Evolutionary conservation across 1,284 basidiomycete species (phyloP).

Genomic region (Bjerkandera adusta): DNA sequence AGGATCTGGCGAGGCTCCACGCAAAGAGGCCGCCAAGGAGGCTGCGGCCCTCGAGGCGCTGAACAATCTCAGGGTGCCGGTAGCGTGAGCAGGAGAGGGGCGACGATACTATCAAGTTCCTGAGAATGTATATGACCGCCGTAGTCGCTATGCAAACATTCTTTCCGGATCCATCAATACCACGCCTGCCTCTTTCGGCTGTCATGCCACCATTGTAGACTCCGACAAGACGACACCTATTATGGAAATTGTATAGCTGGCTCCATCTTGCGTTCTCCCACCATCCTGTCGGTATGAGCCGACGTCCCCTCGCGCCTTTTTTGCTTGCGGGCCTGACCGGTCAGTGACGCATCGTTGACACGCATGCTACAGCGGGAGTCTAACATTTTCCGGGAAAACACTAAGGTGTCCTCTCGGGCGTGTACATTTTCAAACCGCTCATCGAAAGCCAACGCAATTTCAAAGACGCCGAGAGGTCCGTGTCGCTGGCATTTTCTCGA

Average conservation of each 20-base stretch:
- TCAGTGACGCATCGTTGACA: conserved; percentile 14
- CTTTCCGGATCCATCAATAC: background rate
- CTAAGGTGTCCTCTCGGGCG: conserved; percentile 56
- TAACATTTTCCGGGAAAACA: too few species aligned
- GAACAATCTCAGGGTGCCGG: conserved; percentile 16
- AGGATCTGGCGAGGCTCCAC: conserved; percentile 41
- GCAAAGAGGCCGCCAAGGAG: conserved; percentile 50
- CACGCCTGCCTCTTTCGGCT: conserved; percentile 9
- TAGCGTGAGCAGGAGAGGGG: too few species aligned
- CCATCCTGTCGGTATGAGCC: conserved; percentile 23
- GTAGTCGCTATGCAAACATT: too few species aligned
- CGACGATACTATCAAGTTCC: background rate
- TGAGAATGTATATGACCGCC: too few species aligned
- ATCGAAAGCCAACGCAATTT: conserved; percentile 27
- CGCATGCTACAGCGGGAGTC: too few species aligned
- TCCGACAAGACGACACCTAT: too few species aligned
- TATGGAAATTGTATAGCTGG: too few species aligned
- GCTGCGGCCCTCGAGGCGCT: conserved; percentile 48
- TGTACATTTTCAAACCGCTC: conserved; percentile 53
- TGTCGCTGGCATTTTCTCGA: too few species aligned
- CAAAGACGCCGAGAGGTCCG: conserved; percentile 7
- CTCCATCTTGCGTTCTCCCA: background rate
- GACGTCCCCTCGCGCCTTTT: conserved; percentile 25
- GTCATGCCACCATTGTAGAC: background rate
- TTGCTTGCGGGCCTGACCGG: conserved; percentile 32